These are phyloP conservation scores for Venturia carpophila DNA, from an alignment of 2,329 filamentous ascomycete species.

Conservation along the genomic window DNA sequence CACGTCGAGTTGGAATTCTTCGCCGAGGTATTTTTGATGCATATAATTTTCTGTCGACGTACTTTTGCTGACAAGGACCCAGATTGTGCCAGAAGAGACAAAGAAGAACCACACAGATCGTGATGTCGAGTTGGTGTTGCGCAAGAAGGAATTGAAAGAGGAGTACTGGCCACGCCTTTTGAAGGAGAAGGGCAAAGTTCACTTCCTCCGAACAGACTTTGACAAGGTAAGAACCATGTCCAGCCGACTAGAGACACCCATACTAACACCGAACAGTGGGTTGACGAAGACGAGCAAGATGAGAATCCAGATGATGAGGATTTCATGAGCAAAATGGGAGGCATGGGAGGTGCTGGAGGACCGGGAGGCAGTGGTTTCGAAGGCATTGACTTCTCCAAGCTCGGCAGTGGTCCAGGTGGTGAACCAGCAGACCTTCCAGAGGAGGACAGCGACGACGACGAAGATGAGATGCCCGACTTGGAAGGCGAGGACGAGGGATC, in stretches of 20 bases:
- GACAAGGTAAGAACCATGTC: constrained; percentile 59
- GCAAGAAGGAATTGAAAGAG: constrained; percentile 93
- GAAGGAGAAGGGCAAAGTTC: constrained; percentile 81
- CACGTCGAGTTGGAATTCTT: constrained; percentile 80
- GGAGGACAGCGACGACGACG: constrained; percentile 51
- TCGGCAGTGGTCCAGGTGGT: constrained; percentile 26
- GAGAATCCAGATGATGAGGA: constrained; percentile 74
- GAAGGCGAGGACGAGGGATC: constrained; percentile 51
- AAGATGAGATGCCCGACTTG: constrained; percentile 71
- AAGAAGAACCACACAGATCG: constrained; percentile 84
- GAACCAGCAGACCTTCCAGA: constrained; percentile 43
- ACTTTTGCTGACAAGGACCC: background rate
- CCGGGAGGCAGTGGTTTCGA: constrained; percentile 22
- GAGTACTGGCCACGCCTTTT: constrained; percentile 94
- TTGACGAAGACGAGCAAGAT: constrained; percentile 97
- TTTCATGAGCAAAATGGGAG: constrained; percentile 44
- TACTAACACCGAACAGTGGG: constrained; percentile 54
- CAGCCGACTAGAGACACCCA: background rate
- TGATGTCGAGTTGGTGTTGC: constrained; percentile 81
- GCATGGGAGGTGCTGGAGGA: constrained; percentile 44
- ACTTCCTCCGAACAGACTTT: constrained; percentile 98
- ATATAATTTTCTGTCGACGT: background rate
- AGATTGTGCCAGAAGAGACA: constrained; percentile 73
- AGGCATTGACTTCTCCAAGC: constrained; percentile 20
- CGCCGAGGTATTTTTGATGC: constrained; percentile 46